Base-by-base conservation (phyloP, 495 filamentous ascomycete species). In the Aspergillus mulundensis region DNA sequence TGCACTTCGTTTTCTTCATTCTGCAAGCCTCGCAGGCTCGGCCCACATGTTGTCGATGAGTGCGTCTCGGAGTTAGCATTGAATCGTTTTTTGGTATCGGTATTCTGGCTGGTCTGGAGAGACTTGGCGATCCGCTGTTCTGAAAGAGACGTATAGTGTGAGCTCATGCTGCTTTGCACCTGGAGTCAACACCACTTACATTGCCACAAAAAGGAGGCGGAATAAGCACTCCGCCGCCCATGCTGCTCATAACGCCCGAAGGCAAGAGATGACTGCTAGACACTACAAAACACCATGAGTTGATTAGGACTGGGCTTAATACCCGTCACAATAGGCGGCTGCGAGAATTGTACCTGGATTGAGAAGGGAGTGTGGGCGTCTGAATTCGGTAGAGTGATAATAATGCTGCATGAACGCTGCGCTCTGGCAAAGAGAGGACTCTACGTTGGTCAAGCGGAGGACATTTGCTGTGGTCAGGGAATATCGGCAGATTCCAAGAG, bases 1-100 rank as follows among this genome's bases (percentile, higher is more conserved):
- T 78, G 60, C 82, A 84, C 62, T 83, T 85, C 41, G 80, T 80
- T 62, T 85, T 85, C 42, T 75, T 72, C 49, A 73, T 69, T 36
- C 75, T 66, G 55, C 77, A 80, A 10, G 69, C 70, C 54, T 80
- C 75, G 59, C 77, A 80, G 24, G 76, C 75, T 53, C 74, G 73
- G 51, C 69, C 69, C 23, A 77, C 72, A 55, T 76, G 74, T 16
- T 72, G 72, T 47, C 74, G 70, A 53, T 75, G 71, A 20, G 69
- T 69, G 21, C 73, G 64, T 25, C 66, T 70, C 10, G 69, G 67
- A n/a, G 32, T n/a, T 36, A 36, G 32, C 11, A 28, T 28, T 28
- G 25, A 4, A 8, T 28, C n/a, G 25, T 28, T 28, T 28, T 73
- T 63, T 34, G 73, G 71, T 50, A 77, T 76, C 14, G 73, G 69